phyloP scores from a whole-genome alignment of 2,329 filamentous ascomycete species.

The Botrytis fabae region DNA sequence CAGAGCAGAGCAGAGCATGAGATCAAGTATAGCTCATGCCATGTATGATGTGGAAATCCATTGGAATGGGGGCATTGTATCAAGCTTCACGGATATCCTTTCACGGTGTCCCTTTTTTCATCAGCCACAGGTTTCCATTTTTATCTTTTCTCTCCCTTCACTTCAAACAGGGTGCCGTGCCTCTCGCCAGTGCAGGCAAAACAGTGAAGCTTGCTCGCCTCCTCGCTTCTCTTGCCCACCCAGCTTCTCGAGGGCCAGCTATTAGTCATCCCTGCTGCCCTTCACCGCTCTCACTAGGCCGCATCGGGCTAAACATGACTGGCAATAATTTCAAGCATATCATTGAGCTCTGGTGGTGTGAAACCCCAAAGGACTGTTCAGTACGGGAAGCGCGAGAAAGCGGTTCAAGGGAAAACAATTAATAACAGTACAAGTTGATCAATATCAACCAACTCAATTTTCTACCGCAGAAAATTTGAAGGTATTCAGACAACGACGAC shows the following conservation, averaged over 20 bases:
- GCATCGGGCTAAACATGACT: neutral
- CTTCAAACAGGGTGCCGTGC: neutral
- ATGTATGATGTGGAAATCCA: too few species aligned
- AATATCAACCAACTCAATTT: conserved; percentile 1
- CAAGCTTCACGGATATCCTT: conserved; percentile 7
- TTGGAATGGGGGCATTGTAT: conserved; percentile 7
- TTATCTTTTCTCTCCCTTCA: neutral
- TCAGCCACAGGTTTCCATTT: conserved; percentile 4
- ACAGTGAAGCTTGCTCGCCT: neutral
- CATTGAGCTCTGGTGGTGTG: neutral
- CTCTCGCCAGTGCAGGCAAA: too few species aligned
- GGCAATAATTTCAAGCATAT: conserved; percentile 18
- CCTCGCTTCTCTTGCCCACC: too few species aligned
- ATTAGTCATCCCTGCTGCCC: fast-evolving
- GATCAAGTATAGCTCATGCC: too few species aligned
- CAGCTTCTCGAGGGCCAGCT: too few species aligned
- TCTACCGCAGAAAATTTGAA: neutral
- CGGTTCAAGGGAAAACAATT: conserved; percentile 1
- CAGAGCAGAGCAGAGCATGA: too few species aligned
- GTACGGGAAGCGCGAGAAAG: neutral
- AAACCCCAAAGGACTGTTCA: neutral
- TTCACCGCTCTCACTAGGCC: conserved; percentile 5
- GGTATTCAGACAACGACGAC: conserved; percentile 4
- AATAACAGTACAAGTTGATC: neutral
- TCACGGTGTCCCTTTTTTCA: conserved; percentile 6